Evolutionary conservation across 2,329 filamentous ascomycete species (phyloP).

Genomic region (Calonectria honghensis): DNA sequence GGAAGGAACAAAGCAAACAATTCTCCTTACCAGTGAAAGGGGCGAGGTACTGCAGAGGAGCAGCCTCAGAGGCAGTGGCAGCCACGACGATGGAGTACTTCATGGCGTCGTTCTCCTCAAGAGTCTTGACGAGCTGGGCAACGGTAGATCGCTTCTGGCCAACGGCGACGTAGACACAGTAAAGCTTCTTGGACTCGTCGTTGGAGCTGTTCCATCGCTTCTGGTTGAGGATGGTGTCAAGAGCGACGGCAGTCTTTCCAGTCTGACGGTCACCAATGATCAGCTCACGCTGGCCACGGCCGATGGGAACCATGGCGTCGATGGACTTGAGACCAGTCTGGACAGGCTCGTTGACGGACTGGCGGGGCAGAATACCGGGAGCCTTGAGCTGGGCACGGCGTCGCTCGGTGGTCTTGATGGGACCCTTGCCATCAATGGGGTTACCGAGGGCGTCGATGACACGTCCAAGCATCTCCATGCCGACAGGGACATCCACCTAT

Average conservation of each 20-base stretch:
- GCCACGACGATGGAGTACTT: slow-evolving; percentile 97
- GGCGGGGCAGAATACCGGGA: slow-evolving; percentile 97
- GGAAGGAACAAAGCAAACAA: too few species aligned
- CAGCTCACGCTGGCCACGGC: slow-evolving; percentile 99
- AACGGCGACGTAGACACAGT: slow-evolving; percentile 99
- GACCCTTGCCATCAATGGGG: slow-evolving; percentile 99
- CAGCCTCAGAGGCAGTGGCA: slow-evolving; percentile 97
- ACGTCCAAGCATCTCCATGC: slow-evolving; percentile 94
- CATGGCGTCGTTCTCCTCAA: slow-evolving; percentile 99
- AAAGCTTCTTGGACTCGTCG: slow-evolving; percentile 98
- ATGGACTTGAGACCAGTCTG: slow-evolving; percentile 99
- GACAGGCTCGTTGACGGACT: slow-evolving; percentile 97
- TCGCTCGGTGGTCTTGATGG: slow-evolving; percentile 92
- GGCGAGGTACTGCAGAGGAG: slow-evolving; percentile 94
- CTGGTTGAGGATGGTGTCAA: slow-evolving; percentile 99
- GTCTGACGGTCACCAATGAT: slow-evolving; percentile 99
- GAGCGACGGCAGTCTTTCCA: slow-evolving; percentile 98
- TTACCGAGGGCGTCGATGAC: slow-evolving; percentile 99
- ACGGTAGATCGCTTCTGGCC: slow-evolving; percentile 99
- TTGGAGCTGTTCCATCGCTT: slow-evolving; percentile 93
- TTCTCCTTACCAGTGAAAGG: slow-evolving; percentile 84
- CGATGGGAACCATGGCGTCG: slow-evolving; percentile 99
- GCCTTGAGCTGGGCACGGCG: slow-evolving; percentile 99
- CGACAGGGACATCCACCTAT: slow-evolving; percentile 99
- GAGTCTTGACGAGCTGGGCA: slow-evolving; percentile 99